Base-by-base conservation (phyloP, 2,329 filamentous ascomycete genomes). In the Claviceps cyperi region DNA sequence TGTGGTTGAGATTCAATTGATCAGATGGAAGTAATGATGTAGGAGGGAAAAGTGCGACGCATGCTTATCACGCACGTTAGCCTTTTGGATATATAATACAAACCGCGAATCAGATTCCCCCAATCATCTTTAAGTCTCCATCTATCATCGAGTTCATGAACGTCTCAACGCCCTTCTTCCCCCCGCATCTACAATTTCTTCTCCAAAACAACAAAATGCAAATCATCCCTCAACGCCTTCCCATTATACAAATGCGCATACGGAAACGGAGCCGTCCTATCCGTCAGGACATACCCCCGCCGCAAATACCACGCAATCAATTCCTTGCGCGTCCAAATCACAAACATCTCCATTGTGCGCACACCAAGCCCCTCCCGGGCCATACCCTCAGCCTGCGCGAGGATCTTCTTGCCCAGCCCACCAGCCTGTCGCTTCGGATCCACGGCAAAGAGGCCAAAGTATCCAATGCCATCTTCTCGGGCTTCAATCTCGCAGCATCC, bases 391-490 rank as follows among this genome's bases (percentile, higher is more conserved):
- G 70, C 71, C 38, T 62, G 56, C 1, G 56, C 60, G 15, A 75
- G 60, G 15, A 74, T 65, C 49, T 57, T 58, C 48, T 64, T 57
- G 0, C 73, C 73, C 43, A 75, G 56, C 0, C 73, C 72, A 14
- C 67, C 66, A 4, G 64, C 66, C 58, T 75, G 72, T 28, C 60
- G 54, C 4, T 50, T 50, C 2, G 69, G 68, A 38, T 70, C 65
- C 0, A 76, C 72, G 40, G 72, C 72, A 19, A 76, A 72, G 37
- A 75, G 63, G 47, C 70, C 71, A 48, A 75, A 72, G 58, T 73
- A 70, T 17, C 64, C 66, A 37, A 62, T 52, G 36, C 53, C 58
- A 28, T 54, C 53, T 24, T 53, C 52, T 17, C 57, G 60, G 35
- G 57, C 58, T 24, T 63, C 52, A 3, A 75, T 51, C 51, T 74